Conservation (phyloP, 2,329 filamentous ascomycete species). For the Nemania sp. region DNA sequence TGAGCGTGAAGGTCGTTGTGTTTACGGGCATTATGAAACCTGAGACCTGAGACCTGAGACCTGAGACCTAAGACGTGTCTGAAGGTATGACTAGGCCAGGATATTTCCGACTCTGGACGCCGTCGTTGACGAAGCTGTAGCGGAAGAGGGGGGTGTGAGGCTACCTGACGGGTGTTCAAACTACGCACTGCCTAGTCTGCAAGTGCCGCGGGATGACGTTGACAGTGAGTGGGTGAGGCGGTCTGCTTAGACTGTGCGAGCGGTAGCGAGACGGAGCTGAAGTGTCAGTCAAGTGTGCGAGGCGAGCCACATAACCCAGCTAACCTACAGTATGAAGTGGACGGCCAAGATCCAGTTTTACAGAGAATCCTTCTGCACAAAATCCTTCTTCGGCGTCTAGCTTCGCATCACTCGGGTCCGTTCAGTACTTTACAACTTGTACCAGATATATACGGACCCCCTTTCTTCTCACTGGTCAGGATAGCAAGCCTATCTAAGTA, state of each 20-base stretch:
- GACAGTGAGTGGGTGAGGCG: conserved; percentile 1
- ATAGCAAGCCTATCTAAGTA: neutral
- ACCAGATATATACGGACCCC: too few relatives aligned
- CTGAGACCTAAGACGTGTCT: too few relatives aligned
- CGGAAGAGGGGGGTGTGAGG: neutral
- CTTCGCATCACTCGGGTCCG: too few relatives aligned
- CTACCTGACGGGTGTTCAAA: conserved; percentile 5
- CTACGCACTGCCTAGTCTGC: neutral
- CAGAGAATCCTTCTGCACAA: conserved; percentile 1
- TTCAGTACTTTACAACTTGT: too few relatives aligned
- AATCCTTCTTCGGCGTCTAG: too few relatives aligned
- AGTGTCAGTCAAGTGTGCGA: neutral
- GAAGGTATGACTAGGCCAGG: conserved; percentile 1
- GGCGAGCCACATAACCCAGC: neutral
- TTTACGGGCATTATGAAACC: conserved; percentile 25
- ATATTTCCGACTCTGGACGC: neutral
- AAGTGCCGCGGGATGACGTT: conserved; percentile 7
- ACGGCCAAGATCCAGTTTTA: conserved; percentile 8
- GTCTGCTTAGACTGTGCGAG: neutral
- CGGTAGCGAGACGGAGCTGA: neutral
- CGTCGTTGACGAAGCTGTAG: neutral
- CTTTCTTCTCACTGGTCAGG: conserved; percentile 8
- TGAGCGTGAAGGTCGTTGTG: conserved; percentile 49
- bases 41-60: too few relatives aligned
- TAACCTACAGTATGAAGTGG: neutral